phyloP scores from a whole-genome alignment of 2,329 filamentous ascomycete genomes.

The Penicillium sp. region DNA sequence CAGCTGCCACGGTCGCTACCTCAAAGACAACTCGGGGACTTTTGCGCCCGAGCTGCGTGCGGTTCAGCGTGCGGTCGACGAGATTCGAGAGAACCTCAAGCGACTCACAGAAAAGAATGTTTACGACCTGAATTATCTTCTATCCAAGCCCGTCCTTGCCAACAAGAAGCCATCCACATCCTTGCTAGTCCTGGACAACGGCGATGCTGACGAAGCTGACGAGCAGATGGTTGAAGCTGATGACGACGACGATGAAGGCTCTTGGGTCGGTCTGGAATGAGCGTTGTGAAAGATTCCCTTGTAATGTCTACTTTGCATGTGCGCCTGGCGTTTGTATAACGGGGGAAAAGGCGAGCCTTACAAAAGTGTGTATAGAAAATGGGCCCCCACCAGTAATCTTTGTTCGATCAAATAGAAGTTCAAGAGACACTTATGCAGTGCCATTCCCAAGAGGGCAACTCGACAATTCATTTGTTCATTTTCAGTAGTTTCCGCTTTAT shows the following conservation, averaged over 20 bases:
- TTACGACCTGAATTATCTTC: slow-evolving; percentile 84
- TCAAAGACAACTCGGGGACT: slow-evolving; percentile 76
- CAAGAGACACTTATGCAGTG: background rate
- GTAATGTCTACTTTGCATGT: slow-evolving; percentile 32
- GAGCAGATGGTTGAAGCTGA: slow-evolving; percentile 35
- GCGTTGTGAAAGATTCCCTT: slow-evolving; percentile 10
- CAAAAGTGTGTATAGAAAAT: slow-evolving; percentile 23
- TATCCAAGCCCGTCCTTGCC: slow-evolving; percentile 53
- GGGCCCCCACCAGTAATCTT: background rate
- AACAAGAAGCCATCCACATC: slow-evolving; percentile 31
- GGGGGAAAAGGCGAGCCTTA: slow-evolving; percentile 8
- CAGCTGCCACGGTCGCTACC: slow-evolving; percentile 78
- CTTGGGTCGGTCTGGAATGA: slow-evolving; percentile 58
- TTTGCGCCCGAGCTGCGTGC: slow-evolving; percentile 83
- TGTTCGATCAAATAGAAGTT: background rate
- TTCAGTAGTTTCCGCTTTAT: background rate
- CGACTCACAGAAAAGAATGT: slow-evolving; percentile 83
- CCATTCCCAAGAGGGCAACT: background rate
- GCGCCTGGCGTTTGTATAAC: slow-evolving; percentile 26
- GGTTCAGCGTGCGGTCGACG: slow-evolving; percentile 75
- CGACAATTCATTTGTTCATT: background rate
- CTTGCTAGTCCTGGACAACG: slow-evolving; percentile 34
- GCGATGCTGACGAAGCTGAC: slow-evolving; percentile 27
- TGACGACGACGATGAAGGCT: slow-evolving; percentile 50
- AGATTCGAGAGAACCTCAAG: slow-evolving; percentile 80